Conservation (phyloP, 495 filamentous ascomycete genomes). For the Penicillium pulvis region DNA sequence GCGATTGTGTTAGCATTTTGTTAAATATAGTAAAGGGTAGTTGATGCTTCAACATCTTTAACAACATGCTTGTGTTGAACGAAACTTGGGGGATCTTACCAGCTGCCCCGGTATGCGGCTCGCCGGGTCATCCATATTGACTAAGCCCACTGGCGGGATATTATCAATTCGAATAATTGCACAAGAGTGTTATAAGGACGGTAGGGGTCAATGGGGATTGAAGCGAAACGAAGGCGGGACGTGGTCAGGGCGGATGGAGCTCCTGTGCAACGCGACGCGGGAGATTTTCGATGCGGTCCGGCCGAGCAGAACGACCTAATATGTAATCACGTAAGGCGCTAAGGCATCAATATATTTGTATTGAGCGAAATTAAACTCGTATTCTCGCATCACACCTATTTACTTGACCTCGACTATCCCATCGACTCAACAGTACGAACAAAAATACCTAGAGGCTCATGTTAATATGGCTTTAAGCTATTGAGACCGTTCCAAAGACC, state of each 20-base stretch:
- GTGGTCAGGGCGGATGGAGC: conserved; percentile 24
- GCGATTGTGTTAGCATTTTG: conserved; percentile 23
- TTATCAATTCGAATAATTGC: conserved; percentile 17
- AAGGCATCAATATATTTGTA: not conserved
- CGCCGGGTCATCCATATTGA: conserved; percentile 66
- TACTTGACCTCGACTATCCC: no score
- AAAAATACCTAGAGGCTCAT: no score
- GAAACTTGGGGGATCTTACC: conserved; percentile 43
- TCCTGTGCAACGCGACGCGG: conserved; percentile 43
- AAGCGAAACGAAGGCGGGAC: conserved; percentile 14
- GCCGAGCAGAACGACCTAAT: conserved; percentile 11
- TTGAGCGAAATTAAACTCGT: no score
- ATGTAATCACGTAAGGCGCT: conserved; percentile 30
- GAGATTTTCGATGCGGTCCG: conserved; percentile 37
- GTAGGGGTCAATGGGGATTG: conserved; percentile 10
- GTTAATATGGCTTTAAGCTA: no score
- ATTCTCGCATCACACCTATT: no score
- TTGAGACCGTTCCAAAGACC: no score
- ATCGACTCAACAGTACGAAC: no score
- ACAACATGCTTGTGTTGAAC: not conserved
- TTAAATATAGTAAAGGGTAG: not conserved
- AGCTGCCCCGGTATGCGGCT: conserved; percentile 62
- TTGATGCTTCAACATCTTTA: not conserved
- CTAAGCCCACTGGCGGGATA: conserved; percentile 16
- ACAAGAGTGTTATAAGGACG: conserved; percentile 2